Evolutionary conservation across 306 rosid genomes (phyloP).

Genomic region (Elaeagnus macrophylla): DNA sequence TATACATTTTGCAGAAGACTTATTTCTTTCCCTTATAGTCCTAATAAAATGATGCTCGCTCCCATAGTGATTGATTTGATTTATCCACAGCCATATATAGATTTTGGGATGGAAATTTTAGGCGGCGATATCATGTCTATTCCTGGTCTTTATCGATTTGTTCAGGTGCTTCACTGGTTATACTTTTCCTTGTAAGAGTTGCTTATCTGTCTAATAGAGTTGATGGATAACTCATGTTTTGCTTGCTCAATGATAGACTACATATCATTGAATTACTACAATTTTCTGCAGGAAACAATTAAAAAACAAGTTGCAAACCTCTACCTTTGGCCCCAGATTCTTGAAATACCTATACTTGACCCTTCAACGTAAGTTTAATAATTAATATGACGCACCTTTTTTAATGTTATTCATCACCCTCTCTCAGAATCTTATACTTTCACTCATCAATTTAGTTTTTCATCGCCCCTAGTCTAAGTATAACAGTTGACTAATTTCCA

Average conservation of each 20-base stretch:
- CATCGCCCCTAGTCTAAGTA: too few relatives aligned
- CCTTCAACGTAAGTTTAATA: slow-evolving; percentile 47
- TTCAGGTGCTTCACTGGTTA: slow-evolving; percentile 61
- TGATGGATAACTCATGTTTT: neutral
- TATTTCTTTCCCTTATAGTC: slow-evolving; percentile 8
- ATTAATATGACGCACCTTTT: slow-evolving; percentile 9
- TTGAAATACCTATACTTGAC: slow-evolving; percentile 71
- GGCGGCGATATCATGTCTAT: slow-evolving; percentile 93
- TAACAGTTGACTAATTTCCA: too few relatives aligned
- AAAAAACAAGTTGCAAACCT: slow-evolving; percentile 62
- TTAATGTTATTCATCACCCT: slow-evolving; percentile 2
- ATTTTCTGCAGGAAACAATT: slow-evolving; percentile 52
- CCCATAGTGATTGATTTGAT: slow-evolving; percentile 8
- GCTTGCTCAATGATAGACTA: slow-evolving; percentile 5
- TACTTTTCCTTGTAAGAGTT: slow-evolving; percentile 8
- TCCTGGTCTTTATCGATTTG: slow-evolving; percentile 70
- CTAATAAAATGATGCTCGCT: neutral
- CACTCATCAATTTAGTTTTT: neutral
- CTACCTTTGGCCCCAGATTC: slow-evolving; percentile 75
- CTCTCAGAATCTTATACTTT: neutral
- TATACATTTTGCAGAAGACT: neutral
- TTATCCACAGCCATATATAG: slow-evolving; percentile 71
- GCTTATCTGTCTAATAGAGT: slow-evolving; percentile 6
- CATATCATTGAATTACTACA: slow-evolving; percentile 8
- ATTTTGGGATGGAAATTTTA: slow-evolving; percentile 62